These are phyloP conservation scores for Medicago truncatula DNA, from an alignment of 306 rosid species.

Conservation along the genomic window DNA sequence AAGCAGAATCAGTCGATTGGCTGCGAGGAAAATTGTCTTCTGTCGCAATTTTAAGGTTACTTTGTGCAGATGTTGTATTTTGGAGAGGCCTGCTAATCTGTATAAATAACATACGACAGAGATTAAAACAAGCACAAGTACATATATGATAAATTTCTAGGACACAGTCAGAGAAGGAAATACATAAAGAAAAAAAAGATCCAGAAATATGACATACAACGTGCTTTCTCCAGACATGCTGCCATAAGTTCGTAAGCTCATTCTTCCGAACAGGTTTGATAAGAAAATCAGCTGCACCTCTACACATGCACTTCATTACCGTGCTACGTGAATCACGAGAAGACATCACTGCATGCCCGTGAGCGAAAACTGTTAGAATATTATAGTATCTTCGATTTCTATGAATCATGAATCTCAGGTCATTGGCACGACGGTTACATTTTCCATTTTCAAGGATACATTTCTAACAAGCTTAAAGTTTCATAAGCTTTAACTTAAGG, in stretches of 20 bases:
- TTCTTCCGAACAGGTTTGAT: conserved; percentile 81
- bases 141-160: background rate
- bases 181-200: conserved; percentile 2
- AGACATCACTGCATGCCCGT: conserved; percentile 74
- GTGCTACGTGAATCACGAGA: conserved; percentile 62
- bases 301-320: conserved; percentile 75
- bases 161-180: background rate
- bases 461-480: background rate
- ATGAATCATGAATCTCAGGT: background rate
- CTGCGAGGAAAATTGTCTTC: conserved; percentile 52
- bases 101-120: conserved; percentile 5
- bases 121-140: background rate
- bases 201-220: conserved; percentile 54
- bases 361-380: conserved; percentile 32
- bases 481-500: background rate
- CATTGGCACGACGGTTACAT: background rate
- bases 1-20: conserved; percentile 48
- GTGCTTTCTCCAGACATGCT: conserved; percentile 83
- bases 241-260: conserved; percentile 80
- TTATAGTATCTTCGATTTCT: background rate
- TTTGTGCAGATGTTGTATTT: conserved; percentile 38
- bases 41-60: conserved; percentile 46
- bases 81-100: conserved; percentile 45
- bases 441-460: background rate
- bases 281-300: conserved; percentile 82